phyloP scores from a whole-genome alignment of 305 asterid genomes.

The Solanum hybrid region DNA sequence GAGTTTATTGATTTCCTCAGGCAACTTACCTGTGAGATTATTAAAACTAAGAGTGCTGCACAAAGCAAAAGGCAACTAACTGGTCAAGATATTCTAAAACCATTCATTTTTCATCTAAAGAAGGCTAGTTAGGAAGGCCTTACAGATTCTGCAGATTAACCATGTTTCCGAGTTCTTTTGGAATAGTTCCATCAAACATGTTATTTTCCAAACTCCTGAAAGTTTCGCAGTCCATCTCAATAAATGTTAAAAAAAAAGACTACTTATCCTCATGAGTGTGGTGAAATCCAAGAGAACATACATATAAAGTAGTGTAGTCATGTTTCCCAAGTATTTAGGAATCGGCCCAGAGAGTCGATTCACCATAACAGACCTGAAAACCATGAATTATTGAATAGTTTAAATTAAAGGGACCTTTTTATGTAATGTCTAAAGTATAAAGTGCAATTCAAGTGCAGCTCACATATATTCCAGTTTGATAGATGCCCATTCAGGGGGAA shows the following conservation, averaged over 20 bases:
- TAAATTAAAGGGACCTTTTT: too few relatives aligned
- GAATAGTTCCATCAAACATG: not conserved
- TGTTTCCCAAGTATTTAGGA: conserved; percentile 43
- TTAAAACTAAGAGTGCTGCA: conserved; percentile 38
- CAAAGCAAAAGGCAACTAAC: not conserved
- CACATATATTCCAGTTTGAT: too few relatives aligned
- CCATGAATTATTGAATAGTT: not conserved
- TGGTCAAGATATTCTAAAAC: not conserved
- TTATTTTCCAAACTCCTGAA: conserved; percentile 4
- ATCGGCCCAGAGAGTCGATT: conserved; percentile 45
- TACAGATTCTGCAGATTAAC: not conserved
- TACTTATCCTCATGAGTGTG: not conserved
- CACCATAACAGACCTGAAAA: too few relatives aligned
- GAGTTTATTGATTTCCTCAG: conserved; percentile 26
- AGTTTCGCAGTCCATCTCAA: not conserved
- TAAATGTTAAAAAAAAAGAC: not conserved
- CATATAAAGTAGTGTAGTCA: conserved; percentile 36
- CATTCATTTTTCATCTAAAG: not conserved
- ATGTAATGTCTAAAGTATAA: too few relatives aligned
- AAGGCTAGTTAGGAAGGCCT: not conserved
- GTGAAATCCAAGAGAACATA: conserved; percentile 7
- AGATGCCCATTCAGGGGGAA: too few relatives aligned
- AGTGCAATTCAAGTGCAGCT: not conserved
- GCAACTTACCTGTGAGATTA: conserved; percentile 36
- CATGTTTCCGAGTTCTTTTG: conserved; percentile 4